Evolutionary conservation across 2,329 filamentous ascomycete genomes (phyloP).

Genomic region (Colletotrichum gloeosporioides): DNA sequence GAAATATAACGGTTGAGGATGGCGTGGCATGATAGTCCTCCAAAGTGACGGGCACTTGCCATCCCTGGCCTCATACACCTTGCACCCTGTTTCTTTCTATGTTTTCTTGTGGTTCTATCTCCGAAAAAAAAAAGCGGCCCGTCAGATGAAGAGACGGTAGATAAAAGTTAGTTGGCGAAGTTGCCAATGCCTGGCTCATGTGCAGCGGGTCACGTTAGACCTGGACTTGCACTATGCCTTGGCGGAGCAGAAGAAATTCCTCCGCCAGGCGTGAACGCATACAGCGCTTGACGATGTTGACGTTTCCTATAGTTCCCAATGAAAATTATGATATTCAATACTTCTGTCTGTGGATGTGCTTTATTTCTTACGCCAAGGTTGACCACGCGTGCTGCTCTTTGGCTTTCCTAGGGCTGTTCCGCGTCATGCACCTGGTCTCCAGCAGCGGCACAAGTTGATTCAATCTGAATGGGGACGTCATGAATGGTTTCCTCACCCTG

Average conservation of each 20-base stretch:
- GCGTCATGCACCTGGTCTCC: neutral
- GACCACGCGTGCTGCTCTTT: neutral
- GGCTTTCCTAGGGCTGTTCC: neutral
- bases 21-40: slow-evolving; percentile 38
- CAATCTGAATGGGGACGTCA: neutral
- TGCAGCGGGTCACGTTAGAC: neutral
- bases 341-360: neutral
- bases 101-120: slow-evolving; percentile 21
- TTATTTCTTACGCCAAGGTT: neutral
- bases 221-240: neutral
- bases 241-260: neutral
- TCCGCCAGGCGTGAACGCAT: neutral
- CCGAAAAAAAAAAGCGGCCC: neutral
- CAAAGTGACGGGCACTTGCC: slow-evolving; percentile 27
- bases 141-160: slow-evolving; percentile 4
- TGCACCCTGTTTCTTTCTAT: neutral
- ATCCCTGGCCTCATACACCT: slow-evolving; percentile 46
- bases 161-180: slow-evolving; percentile 2
- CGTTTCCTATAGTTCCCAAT: slow-evolving; percentile 11
- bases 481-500: neutral
- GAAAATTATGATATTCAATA: slow-evolving; percentile 5
- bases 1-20: slow-evolving; percentile 49
- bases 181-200: neutral
- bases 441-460: neutral
- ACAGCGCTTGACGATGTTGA: neutral